These are phyloP conservation scores for Salix viminalis DNA, from an alignment of 345 rosid genomes.

Conservation along the genomic window DNA sequence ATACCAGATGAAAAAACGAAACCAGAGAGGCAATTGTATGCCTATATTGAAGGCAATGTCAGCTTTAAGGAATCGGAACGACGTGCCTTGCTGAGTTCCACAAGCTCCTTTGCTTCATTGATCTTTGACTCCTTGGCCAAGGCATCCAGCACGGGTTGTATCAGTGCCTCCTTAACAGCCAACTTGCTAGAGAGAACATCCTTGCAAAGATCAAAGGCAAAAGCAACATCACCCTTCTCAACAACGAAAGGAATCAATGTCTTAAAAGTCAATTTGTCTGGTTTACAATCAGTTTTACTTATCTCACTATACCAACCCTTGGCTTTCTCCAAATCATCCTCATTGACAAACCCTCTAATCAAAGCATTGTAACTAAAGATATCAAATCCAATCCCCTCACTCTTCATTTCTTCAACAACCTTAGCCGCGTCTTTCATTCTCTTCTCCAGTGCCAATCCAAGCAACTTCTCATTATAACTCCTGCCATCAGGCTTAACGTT, in stretches of 20 bases:
- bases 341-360: constrained; percentile 45
- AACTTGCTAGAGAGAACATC: constrained; percentile 27
- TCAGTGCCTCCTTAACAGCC: constrained; percentile 29
- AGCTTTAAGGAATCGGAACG: constrained; percentile 31
- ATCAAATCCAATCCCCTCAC: constrained; percentile 41
- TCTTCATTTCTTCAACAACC: constrained; percentile 42
- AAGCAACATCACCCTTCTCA: constrained; percentile 49
- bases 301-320: constrained; percentile 51
- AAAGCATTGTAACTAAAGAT: constrained; percentile 50
- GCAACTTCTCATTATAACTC: constrained; percentile 54
- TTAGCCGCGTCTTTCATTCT: constrained; percentile 42
- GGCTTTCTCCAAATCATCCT: constrained; percentile 41
- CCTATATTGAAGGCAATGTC: constrained; percentile 25
- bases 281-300: constrained; percentile 21
- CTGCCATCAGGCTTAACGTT: constrained; percentile 39
- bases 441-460: constrained; percentile 43
- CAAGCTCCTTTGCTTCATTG: constrained; percentile 56
- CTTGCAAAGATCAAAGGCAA: constrained; percentile 45
- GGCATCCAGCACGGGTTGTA: constrained; percentile 50
- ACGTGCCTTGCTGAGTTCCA: constrained; percentile 44
- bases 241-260: constrained; percentile 42
- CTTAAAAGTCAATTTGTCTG: constrained; percentile 36
- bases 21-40: not conserved
- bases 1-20: not conserved
- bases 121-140: constrained; percentile 44